A percentile compares a stretch with the other conserved stretches of the same genome.
Evolutionary conservation across 495 filamentous ascomycete genomes (phyloP).

Genomic region (Tuber magnatum): DNA sequence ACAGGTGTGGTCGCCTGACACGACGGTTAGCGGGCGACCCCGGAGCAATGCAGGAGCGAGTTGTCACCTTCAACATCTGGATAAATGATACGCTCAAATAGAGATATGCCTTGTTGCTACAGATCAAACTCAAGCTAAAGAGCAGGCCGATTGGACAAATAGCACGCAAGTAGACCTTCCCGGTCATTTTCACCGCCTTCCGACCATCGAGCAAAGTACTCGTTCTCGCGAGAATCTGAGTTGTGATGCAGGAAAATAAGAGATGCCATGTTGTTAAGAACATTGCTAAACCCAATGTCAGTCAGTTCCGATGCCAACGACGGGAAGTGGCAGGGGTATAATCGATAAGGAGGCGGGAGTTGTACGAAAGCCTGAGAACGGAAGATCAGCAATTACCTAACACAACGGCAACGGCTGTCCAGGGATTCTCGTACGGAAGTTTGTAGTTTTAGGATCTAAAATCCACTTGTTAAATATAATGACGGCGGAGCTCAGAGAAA

Average conservation of each 20-base stretch:
- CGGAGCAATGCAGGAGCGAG: slow-evolving; percentile 33
- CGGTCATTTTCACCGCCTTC: slow-evolving; percentile 89
- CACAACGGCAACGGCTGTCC: neutral
- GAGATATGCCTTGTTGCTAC: slow-evolving; percentile 84
- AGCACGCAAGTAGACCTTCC: slow-evolving; percentile 76
- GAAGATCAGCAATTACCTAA: slow-evolving; percentile 8
- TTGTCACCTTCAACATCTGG: slow-evolving; percentile 85
- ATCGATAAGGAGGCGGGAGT: slow-evolving; percentile 11
- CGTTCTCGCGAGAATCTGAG: slow-evolving; percentile 77
- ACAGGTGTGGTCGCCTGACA: slow-evolving; percentile 79
- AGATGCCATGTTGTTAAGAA: slow-evolving; percentile 92
- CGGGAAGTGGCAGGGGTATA: neutral
- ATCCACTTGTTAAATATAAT: slow-evolving; percentile 99
- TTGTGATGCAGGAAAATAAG: slow-evolving; percentile 79
- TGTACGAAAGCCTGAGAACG: slow-evolving; percentile 44
- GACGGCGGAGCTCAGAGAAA: slow-evolving; percentile 78
- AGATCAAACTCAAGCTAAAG: slow-evolving; percentile 91
- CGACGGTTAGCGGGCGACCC: slow-evolving; percentile 9
- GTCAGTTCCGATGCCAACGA: neutral
- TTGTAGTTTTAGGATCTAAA: slow-evolving; percentile 57
- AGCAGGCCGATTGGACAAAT: slow-evolving; percentile 89
- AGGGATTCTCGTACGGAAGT: slow-evolving; percentile 60
- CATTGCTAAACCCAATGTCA: slow-evolving; percentile 43
- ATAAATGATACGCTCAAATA: slow-evolving; percentile 92
- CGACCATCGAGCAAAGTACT: slow-evolving; percentile 83